Base-by-base conservation (phyloP, 768 basidiomycete species). In the Filobasidium wieringae region DNA sequence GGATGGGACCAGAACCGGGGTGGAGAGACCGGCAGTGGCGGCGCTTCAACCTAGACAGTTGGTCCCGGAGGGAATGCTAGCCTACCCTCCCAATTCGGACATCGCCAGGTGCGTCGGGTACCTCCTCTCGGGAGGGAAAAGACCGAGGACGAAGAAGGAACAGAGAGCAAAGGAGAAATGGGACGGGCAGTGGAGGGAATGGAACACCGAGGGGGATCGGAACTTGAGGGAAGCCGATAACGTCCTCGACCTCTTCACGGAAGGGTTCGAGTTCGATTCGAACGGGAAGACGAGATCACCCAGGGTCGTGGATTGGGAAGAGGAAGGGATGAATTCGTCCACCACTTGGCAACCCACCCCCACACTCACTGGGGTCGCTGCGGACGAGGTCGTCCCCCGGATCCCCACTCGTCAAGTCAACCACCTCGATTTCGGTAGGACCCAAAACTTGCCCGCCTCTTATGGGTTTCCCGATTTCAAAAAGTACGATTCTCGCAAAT, bases 201-300 rank as follows among this genome's bases (percentile, higher is more conserved):
- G 68, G 66, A 64, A 64, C 22, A 45, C 59, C 19, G 67, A 69
- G 50, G 70, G 72, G 0, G 59, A 64, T 11, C 57, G 70, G 17
- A 65, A 69, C 51, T 40, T 73, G 17, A 61, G 64, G 2, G 72
- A 73, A 58, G 67, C 68, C 60, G 72, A 73, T 12, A 68, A 73
- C 45, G 29, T 61, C 1, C 53, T 57, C 22, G 51, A 45, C 6
- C 51, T 69, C 24, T 54, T 73, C 4, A 51, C 53, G 2, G 39
- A 51, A 2, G 61, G 64, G 43, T 59, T 58, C 26, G 47, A 40
- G 6, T 53, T 40, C 27, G 34, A 29, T 9, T 34, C 57, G 4
- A 19, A 45, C 6, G 32, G 34, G 3, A 54, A 36, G 12, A 26
- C 50, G 6, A 40, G 22, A 19, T 31, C 29, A 7, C 51, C 65